A percentile compares a stretch with the other conserved stretches of the same genome.
phyloP scores from a whole-genome alignment of 2,329 filamentous ascomycete species.

The Monilinia polystroma region DNA sequence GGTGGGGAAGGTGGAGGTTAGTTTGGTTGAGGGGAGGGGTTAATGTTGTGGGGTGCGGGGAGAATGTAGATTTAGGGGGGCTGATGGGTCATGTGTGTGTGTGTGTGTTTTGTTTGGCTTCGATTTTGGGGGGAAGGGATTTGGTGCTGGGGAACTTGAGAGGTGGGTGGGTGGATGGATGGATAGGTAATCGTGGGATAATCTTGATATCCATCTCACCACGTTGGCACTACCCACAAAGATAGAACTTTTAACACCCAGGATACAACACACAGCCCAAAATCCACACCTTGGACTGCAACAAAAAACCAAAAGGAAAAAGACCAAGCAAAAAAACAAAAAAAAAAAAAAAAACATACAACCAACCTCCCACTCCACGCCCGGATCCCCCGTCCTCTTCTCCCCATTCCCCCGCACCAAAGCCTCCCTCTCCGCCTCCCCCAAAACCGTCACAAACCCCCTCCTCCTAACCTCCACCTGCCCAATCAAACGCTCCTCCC shows the following conservation, averaged over 20 bases:
- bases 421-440: background rate
- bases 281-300: too few species aligned
- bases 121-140: too few species aligned
- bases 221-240: background rate
- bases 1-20: background rate
- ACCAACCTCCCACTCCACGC: conserved; percentile 18
- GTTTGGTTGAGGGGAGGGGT: background rate
- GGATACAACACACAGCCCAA: too few species aligned
- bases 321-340: too few species aligned
- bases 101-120: too few species aligned
- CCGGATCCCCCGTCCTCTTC: background rate
- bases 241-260: background rate
- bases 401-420: background rate
- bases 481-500: background rate
- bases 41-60: too few species aligned
- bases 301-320: too few species aligned
- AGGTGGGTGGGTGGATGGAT: background rate
- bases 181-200: too few species aligned
- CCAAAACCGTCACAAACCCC: background rate
- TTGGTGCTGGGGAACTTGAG: background rate
- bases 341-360: conserved; percentile 7
- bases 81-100: too few species aligned
- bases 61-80: too few species aligned
- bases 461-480: conserved; percentile 17
- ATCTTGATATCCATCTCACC: background rate